Conservation (phyloP, 2,329 filamentous ascomycete species). For the Dactylellina haptotyla region DNA sequence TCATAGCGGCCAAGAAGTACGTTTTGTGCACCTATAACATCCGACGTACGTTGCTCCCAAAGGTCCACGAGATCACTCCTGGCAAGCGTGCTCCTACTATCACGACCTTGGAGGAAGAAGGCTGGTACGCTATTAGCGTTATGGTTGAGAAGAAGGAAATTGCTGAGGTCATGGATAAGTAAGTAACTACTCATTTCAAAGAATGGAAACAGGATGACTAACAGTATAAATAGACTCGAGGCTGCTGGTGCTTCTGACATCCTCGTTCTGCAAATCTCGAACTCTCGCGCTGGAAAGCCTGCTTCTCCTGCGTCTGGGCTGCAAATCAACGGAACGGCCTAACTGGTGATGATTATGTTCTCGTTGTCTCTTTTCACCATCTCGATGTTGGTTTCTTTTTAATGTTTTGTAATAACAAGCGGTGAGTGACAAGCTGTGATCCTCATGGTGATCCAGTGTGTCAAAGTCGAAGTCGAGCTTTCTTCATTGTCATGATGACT, state of each 20-base stretch:
- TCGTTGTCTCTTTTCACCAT: too few relatives aligned
- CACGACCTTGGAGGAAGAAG: slow-evolving; percentile 85
- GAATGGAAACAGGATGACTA: neutral
- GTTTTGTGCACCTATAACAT: slow-evolving; percentile 98
- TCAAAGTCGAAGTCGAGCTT: too few relatives aligned
- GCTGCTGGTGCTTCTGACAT: slow-evolving; percentile 71
- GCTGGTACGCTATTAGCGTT: slow-evolving; percentile 91
- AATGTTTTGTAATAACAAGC: too few relatives aligned
- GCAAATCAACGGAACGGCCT: too few relatives aligned
- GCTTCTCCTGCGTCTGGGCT: too few relatives aligned
- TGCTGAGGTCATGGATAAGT: slow-evolving; percentile 84
- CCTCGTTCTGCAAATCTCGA: slow-evolving; percentile 84
- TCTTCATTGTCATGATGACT: too few relatives aligned
- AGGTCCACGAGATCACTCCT: slow-evolving; percentile 81
- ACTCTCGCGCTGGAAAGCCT: slow-evolving; percentile 70
- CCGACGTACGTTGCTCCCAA: slow-evolving; percentile 73
- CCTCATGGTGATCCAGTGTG: too few relatives aligned
- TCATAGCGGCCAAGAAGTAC: slow-evolving; percentile 81
- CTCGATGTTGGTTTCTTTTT: too few relatives aligned
- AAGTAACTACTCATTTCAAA: slow-evolving; percentile 7
- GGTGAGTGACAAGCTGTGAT: too few relatives aligned
- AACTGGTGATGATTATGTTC: too few relatives aligned
- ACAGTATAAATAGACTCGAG: slow-evolving; percentile 55
- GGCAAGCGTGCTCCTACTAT: slow-evolving; percentile 93
- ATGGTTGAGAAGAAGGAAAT: slow-evolving; percentile 93